Conservation (phyloP, 2,329 filamentous ascomycete species). For the Aspergillus novoparasiticus region DNA sequence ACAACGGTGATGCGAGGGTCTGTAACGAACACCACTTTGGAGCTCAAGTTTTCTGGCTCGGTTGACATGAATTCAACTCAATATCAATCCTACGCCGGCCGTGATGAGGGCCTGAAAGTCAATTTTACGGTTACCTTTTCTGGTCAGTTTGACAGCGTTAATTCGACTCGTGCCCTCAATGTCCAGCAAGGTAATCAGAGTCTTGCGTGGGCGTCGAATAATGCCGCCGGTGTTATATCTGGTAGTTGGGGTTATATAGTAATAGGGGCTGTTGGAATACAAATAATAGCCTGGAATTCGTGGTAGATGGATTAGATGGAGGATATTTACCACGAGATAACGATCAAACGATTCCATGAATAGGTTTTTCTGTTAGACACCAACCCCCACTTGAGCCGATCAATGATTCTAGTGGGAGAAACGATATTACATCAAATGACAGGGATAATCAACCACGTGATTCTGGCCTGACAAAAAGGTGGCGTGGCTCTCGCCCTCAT, state of each 20-base stretch:
- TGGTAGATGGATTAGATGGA: background rate
- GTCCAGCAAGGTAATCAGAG: background rate
- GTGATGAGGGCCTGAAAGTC: background rate
- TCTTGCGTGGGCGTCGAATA: background rate
- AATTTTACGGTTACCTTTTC: conserved; percentile 5
- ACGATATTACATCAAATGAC: background rate
- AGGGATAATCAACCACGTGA: background rate
- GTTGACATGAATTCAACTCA: background rate
- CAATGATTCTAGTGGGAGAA: background rate
- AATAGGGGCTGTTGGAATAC: background rate
- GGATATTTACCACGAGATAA: background rate
- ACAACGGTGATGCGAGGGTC: background rate
- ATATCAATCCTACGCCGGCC: background rate
- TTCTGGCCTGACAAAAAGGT: background rate
- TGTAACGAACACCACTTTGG: conserved; percentile 2
- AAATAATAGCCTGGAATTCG: background rate
- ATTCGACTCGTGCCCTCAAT: conserved; percentile 1
- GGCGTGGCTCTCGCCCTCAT: background rate
- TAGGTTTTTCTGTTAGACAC: too few species aligned
- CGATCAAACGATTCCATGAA: too few species aligned
- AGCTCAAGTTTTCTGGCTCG: background rate
- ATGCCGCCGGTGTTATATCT: background rate
- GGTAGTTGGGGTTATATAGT: background rate
- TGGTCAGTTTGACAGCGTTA: conserved; percentile 3
- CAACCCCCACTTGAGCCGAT: background rate